Conservation (phyloP, 352 stramenopile genomes). For the Plasmopara halstedii region DNA sequence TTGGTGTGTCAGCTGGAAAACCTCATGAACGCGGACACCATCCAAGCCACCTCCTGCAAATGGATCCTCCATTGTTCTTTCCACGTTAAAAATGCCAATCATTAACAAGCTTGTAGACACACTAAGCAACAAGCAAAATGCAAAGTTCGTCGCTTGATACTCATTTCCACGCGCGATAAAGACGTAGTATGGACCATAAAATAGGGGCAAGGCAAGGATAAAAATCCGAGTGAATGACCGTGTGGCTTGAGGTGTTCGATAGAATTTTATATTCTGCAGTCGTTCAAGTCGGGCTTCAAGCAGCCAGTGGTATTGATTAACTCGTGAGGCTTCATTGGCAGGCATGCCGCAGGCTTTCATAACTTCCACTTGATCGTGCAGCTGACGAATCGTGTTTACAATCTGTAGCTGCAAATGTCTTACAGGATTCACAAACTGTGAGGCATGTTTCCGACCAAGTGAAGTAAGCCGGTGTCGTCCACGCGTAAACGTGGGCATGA, state of each 20-base stretch:
- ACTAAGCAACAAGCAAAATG: constrained; percentile 66
- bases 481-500: constrained; percentile 61
- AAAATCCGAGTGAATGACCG: constrained; percentile 79
- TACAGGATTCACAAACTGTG: constrained; percentile 30
- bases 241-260: constrained; percentile 80
- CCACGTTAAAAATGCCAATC: constrained; percentile 85
- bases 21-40: constrained; percentile 52
- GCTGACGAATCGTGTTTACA: constrained; percentile 39
- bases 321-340: constrained; percentile 79
- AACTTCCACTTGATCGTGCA: constrained; percentile 71
- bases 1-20: constrained; percentile 37
- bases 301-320: constrained; percentile 86
- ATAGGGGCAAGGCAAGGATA: constrained; percentile 76
- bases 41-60: constrained; percentile 64
- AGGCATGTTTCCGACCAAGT: constrained; percentile 34
- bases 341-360: constrained; percentile 66
- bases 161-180: constrained; percentile 55
- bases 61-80: constrained; percentile 77
- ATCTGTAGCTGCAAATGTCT: constrained; percentile 53
- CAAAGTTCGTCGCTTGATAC: constrained; percentile 57
- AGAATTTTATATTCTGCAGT: constrained; percentile 84
- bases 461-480: constrained; percentile 66
- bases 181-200: constrained; percentile 85
- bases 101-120: constrained; percentile 75
- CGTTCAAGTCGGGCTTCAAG: constrained; percentile 74